Evolutionary conservation across 371 early-diverging fungal species (phyloP).

Genomic region (Mucor piriformis): DNA sequence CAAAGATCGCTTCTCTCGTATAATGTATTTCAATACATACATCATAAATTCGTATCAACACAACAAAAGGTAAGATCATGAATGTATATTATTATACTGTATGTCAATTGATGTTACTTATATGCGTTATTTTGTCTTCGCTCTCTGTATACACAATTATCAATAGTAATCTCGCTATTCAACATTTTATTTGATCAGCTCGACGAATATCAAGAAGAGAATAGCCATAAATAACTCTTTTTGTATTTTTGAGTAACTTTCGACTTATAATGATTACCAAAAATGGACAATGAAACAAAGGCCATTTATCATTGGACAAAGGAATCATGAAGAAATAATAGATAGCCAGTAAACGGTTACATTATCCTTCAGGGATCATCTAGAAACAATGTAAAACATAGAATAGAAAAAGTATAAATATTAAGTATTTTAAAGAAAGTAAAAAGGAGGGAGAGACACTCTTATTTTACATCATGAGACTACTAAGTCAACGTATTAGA

Average conservation of each 20-base stretch:
- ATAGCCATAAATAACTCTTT: background rate
- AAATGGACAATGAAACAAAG: background rate
- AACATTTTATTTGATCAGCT: background rate
- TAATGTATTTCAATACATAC: no score
- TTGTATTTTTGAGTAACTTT: background rate
- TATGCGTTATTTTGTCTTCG: background rate
- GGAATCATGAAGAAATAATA: background rate
- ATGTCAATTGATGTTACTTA: background rate
- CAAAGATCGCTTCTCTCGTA: no score
- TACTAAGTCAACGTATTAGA: no score
- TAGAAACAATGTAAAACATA: background rate
- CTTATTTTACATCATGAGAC: no score
- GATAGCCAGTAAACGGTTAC: background rate
- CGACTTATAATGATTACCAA: background rate
- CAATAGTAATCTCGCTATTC: background rate
- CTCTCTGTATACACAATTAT: background rate
- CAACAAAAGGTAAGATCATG: background rate
- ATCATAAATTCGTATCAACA: no score
- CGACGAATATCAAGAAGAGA: background rate
- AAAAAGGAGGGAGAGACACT: background rate
- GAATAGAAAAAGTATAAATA: background rate
- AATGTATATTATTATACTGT: background rate
- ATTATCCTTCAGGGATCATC: background rate
- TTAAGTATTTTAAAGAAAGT: background rate
- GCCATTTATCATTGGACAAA: background rate